Evolutionary conservation across 2,329 filamentous ascomycete genomes (phyloP).

Genomic region (Colletotrichum liriopes): DNA sequence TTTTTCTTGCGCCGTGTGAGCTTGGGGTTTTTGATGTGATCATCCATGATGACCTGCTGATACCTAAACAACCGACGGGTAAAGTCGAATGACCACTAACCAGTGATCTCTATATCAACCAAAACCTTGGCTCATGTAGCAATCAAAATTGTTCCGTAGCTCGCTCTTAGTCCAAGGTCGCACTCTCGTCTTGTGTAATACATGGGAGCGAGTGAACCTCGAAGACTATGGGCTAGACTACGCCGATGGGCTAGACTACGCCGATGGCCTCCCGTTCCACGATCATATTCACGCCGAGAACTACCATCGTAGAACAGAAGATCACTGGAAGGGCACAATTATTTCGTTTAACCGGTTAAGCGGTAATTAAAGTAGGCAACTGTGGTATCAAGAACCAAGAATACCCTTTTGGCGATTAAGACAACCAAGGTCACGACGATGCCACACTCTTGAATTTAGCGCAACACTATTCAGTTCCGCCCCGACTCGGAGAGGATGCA

Average conservation of each 20-base stretch:
- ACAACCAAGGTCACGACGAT: neutral
- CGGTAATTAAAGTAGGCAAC: too few relatives aligned
- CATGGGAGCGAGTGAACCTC: neutral
- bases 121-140: neutral
- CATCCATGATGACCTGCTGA: constrained; percentile 43
- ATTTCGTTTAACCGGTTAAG: neutral
- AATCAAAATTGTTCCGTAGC: neutral
- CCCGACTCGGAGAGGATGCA: neutral
- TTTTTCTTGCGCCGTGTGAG: neutral
- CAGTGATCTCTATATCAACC: neutral
- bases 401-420: neutral
- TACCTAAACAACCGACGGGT: constrained; percentile 39
- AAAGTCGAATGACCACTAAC: constrained; percentile 25
- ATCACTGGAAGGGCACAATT: neutral
- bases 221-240: neutral
- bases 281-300: neutral
- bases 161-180: neutral
- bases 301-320: neutral
- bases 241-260: neutral
- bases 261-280: neutral
- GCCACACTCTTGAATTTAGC: neutral
- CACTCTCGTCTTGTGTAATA: neutral
- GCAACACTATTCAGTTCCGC: neutral
- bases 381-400: neutral
- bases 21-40: neutral